Base-by-base conservation (phyloP, 768 basidiomycete genomes). In the Neoboletus subvelutipes region DNA sequence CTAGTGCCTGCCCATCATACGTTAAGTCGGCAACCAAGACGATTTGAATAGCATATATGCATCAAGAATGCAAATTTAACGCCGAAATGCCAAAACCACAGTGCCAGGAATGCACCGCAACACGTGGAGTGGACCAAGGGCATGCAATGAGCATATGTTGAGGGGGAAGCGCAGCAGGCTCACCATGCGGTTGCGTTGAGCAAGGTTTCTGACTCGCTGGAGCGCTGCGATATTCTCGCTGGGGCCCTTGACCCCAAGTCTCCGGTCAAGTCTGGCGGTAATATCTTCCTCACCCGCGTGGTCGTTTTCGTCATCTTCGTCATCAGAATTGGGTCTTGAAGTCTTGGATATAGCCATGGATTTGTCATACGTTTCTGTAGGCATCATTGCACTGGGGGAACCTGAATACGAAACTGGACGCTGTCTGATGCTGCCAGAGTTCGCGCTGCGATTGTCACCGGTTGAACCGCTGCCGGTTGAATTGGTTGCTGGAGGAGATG, bases 401-500 rank as follows among this genome's bases (percentile, higher is more conserved):
- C 60, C 50, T 24, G 68, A 59, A 57, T 67, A 64, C 40, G 76
- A 65, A 39, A 59, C 51, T 45, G 72, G 67, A 41, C 69, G 75
- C 50, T 67, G 67, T 60, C 77, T 75, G 57, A 76, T 55, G 64
- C 76, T 77, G 58, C 76, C 77, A 50, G 73, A 70, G 57, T 69
- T 69, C 6, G 70, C 73, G 57, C 77, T 80, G 50, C 71, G 75
- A 45, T 80, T 80, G 72, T 85, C 85, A 42, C 85, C 86, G 5
- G 83, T 85, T 64, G 88, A 89, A 37, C 88, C 87, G 69, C 88
- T 90, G 34, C 87, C 89, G 2, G 89, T 91, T 12, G 90, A 92
- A 67, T 91, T 92, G 20, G 91, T 90, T 28, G 88, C 90, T 42
- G 91, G 91, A 0, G 91, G 91, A 24, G 89, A 91, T 1, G 91